Base-by-base conservation (phyloP, 23 red algal genomes). In the Gracilaria vermiculophylla region DNA sequence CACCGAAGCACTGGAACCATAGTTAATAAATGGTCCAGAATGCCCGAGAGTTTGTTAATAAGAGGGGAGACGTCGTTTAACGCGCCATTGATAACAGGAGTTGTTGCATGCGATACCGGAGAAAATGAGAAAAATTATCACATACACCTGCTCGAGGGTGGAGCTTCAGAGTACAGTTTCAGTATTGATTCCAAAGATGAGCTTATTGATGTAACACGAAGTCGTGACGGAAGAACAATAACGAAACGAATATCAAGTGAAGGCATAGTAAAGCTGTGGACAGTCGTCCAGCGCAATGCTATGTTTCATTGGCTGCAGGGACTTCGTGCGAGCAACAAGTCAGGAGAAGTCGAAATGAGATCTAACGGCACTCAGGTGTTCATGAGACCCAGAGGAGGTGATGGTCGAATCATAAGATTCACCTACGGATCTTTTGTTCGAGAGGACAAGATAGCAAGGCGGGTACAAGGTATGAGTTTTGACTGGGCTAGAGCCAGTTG, bases 211-310 rank as follows among this genome's bases (percentile, higher is more conserved):
- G 67, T 73, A n/a, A 48, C 67, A 32, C 31, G 42, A 47, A 73
- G 67, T 73, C 67, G 67, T 42, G 67, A 73, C 32, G 67, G 67
- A 73, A 73, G 25, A 24, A 73, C 67, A 20, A 73, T 73, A 45
- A 28, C 67, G 39, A 73, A 73, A 34, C 67, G 67, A 42, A 48
- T 73, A 45, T 44, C 17, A 2, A 73, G 67, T 73, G 67, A 42
- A 13, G 42, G 23, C 0, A 7, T 28, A 13, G 67, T 73, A 28
- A 73, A 73, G 67, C 67, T 73, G 3, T 73, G 67, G 67, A 73
- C 67, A 48, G 67, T 73, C 12, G 40, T 73, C 47, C 67, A 27
- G 44, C 40, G 42, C 40, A 32, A 73, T 73, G n/a, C 42, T 28
- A 25, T 73, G 19, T 73, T 73, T 73, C 67, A 73, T 17, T 73